Conservation (phyloP, 2,329 filamentous ascomycete genomes). For the Fusarium globosum region DNA sequence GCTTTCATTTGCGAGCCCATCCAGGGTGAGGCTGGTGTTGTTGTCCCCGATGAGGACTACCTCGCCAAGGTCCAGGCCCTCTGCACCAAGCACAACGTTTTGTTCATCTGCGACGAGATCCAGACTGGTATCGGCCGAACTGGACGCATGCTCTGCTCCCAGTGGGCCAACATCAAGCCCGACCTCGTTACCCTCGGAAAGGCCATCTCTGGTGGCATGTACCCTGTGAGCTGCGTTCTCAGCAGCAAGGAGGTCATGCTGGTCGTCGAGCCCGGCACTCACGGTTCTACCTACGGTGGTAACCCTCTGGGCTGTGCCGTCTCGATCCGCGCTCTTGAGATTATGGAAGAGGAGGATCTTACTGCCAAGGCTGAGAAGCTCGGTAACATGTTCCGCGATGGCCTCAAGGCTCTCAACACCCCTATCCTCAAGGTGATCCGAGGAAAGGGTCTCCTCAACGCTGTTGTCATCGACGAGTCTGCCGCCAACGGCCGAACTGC, state of each 20-base stretch:
- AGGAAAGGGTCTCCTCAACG: slow-evolving; percentile 94
- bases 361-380: slow-evolving; percentile 83
- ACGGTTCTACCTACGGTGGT: slow-evolving; percentile 98
- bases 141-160: slow-evolving; percentile 90
- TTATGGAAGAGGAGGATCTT: slow-evolving; percentile 92
- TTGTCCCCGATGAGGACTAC: slow-evolving; percentile 86
- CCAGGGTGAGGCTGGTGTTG: slow-evolving; percentile 93
- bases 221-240: slow-evolving; percentile 95
- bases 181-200: slow-evolving; percentile 96
- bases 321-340: slow-evolving; percentile 92
- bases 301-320: slow-evolving; percentile 97
- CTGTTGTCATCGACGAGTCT: slow-evolving; percentile 92
- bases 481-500: slow-evolving; percentile 87
- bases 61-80: slow-evolving; percentile 81
- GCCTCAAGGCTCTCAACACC: slow-evolving; percentile 78
- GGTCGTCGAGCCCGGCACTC: slow-evolving; percentile 93
- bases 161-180: slow-evolving; percentile 96
- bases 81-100: slow-evolving; percentile 94
- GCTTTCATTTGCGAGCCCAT: slow-evolving; percentile 40
- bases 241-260: slow-evolving; percentile 93
- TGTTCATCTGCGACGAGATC: slow-evolving; percentile 98
- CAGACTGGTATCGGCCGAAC: slow-evolving; percentile 97
- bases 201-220: slow-evolving; percentile 98
- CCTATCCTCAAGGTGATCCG: slow-evolving; percentile 85
- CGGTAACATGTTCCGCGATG: slow-evolving; percentile 84